Base-by-base conservation (phyloP, 345 rosid genomes). In the Nephelium lappaceum region DNA sequence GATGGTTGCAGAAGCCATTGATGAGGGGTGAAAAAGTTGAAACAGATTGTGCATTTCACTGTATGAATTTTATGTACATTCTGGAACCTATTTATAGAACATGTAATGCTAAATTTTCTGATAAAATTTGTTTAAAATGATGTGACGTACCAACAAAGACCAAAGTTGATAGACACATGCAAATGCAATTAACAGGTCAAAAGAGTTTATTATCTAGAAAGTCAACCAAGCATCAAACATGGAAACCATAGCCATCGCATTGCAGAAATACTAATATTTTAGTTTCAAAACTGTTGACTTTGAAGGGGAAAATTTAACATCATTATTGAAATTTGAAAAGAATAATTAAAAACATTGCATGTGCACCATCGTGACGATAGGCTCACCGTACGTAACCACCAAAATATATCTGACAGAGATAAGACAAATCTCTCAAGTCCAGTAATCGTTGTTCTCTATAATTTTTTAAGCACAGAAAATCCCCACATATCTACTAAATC, bases 401-500 rank as follows among this genome's bases (percentile, higher is more conserved):
- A 27, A 71, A 73, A 53, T 24, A 14, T 64, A 64, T 69, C 83
- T 77, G 83, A 27, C 45, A 31, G 2, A 51, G 8, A 47, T 39
- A 3, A 43, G 6, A 49, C 38, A 51, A 60, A 57, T 60, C 75
- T 67, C 62, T 38, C 24, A 10, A 31, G 61, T 25, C 67, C 70
- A 68, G 55, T 2, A 23, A 68, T 67, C 77, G 57, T 18, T 42
- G 69, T 79, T 39, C 27, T 21, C 39, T 15, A 60, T 27, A 10
- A 57, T 67, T 74, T 11, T 74, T 63, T 47, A 60, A 43, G 25
- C 18, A 9, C 63, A 51, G 47, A 84, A 87, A 66, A 90, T 91
- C 93, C 92, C 93, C 80, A 76, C 82, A 88, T 75, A 88, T 90
- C 93, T 87, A 91, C 86, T 25, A 25, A 66, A 77, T 84, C 84